These are phyloP conservation scores for Thecaphora thlaspeos DNA, from an alignment of 1,284 basidiomycete species.

Conservation along the genomic window DNA sequence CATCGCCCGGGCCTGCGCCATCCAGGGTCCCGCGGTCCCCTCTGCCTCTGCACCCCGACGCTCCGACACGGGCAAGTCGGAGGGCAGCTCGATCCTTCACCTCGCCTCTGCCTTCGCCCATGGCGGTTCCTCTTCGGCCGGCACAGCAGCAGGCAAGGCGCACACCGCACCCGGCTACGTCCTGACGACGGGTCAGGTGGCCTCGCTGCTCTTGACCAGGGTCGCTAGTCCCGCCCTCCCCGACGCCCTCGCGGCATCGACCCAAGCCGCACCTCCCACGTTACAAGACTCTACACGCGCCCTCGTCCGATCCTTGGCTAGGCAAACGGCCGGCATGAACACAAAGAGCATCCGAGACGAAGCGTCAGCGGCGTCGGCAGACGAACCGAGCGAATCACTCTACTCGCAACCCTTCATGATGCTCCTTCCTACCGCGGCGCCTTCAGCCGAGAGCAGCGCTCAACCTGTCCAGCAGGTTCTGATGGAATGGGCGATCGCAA, in stretches of 20 bases:
- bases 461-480: conserved; percentile 67
- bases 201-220: conserved; percentile 38
- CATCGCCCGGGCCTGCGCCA: conserved; percentile 71
- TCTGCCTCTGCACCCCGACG: conserved; percentile 22
- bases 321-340: conserved; percentile 83
- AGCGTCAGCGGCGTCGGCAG: conserved; percentile 12
- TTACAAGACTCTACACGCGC: conserved; percentile 63
- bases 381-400: conserved; percentile 66
- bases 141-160: conserved; percentile 60
- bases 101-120: conserved; percentile 78
- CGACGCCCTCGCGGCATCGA: conserved; percentile 3
- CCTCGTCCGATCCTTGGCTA: conserved; percentile 74
- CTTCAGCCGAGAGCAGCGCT: conserved; percentile 60
- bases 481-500: conserved; percentile 67
- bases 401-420: conserved; percentile 83
- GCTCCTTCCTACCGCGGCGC: conserved; percentile 57
- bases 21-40: conserved; percentile 64
- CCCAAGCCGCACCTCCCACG: background rate
- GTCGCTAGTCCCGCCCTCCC: conserved; percentile 19
- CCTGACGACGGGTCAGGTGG: conserved; percentile 36
- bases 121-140: conserved; percentile 60
- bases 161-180: conserved; percentile 55
- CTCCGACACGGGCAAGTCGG: conserved; percentile 7
- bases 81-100: conserved; percentile 32
- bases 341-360: conserved; percentile 65